Conservation (phyloP, 1,139 yeast species). For the Nakaseomyces sp. region DNA sequence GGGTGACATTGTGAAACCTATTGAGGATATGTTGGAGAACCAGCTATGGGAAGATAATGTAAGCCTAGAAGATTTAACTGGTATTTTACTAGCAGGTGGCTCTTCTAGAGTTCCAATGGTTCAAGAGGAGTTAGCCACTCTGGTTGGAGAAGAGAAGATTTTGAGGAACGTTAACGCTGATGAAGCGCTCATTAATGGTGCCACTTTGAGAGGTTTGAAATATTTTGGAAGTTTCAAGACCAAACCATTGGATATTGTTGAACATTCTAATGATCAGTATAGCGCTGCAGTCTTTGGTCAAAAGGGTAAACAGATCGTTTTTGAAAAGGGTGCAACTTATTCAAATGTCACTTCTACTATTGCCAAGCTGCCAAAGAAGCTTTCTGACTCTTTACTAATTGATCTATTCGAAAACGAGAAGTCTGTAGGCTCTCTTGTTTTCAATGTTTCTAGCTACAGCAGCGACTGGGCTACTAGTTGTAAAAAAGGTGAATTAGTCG, state of each 20-base stretch:
- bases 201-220: conserved; percentile 71
- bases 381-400: conserved; percentile 33
- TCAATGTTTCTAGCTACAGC: conserved; percentile 23
- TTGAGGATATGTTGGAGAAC: conserved; percentile 42
- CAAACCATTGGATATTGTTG: conserved; percentile 49
- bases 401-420: conserved; percentile 49
- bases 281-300: conserved; percentile 34
- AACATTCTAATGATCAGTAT: conserved; percentile 42
- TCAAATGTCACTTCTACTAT: conserved; percentile 16
- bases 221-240: conserved; percentile 53
- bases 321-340: conserved; percentile 37
- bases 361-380: conserved; percentile 17
- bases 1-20: conserved; percentile 45
- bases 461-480: conserved; percentile 31
- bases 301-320: conserved; percentile 30
- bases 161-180: conserved; percentile 93
- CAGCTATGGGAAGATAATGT: conserved; percentile 29
- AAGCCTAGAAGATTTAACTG: conserved; percentile 39
- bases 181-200: conserved; percentile 88
- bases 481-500: conserved; percentile 39
- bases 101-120: conserved; percentile 85
- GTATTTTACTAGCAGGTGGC: conserved; percentile 85
- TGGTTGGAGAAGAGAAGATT: conserved; percentile 53
- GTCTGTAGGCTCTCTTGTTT: conserved; percentile 36
- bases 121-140: conserved; percentile 46